These are phyloP conservation scores for Vanderwaltozyma yarrowii DNA, from an alignment of 805 yeast genomes.

Conservation along the genomic window DNA sequence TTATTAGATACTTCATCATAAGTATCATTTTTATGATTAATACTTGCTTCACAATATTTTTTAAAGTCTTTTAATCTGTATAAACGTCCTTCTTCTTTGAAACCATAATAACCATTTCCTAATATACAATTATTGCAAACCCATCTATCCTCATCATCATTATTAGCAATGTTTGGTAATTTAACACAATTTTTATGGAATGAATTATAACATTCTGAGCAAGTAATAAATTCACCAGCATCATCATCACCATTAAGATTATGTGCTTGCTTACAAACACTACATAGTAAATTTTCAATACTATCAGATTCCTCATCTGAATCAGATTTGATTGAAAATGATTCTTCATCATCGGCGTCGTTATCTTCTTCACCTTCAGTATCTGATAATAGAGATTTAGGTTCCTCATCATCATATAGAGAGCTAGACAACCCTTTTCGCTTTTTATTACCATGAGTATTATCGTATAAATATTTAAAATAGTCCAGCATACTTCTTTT, in stretches of 20 bases:
- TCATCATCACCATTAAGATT: too few species aligned
- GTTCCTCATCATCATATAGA: conserved; percentile 15
- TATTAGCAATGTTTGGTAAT: not conserved
- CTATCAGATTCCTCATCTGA: conserved; percentile 13
- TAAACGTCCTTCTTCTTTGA: conserved; percentile 52
- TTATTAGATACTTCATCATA: not conserved
- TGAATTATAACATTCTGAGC: conserved; percentile 65
- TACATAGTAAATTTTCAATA: conserved; percentile 41
- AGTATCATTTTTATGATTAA: conserved; percentile 37
- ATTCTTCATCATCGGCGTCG: conserved; percentile 14
- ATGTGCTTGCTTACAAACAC: conserved; percentile 29
- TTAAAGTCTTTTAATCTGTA: conserved; percentile 55
- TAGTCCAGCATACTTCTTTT: conserved; percentile 22
- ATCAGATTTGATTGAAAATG: not conserved
- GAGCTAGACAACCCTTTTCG: not conserved
- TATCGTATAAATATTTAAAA: conserved; percentile 25
- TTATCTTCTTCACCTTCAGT: conserved; percentile 3
- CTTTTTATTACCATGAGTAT: conserved; percentile 3
- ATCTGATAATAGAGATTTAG: conserved; percentile 25
- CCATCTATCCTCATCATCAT: conserved; percentile 38
- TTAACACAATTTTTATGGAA: conserved; percentile 36
- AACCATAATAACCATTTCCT: conserved; percentile 83
- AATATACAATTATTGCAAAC: conserved; percentile 75
- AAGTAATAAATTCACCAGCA: conserved; percentile 29
- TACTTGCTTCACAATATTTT: conserved; percentile 36